A percentile compares a stretch with the other conserved stretches of the same genome.
These are phyloP conservation scores for Yamadazyma buinensis DNA, from an alignment of 1,139 yeast genomes.

Conservation along the genomic window DNA sequence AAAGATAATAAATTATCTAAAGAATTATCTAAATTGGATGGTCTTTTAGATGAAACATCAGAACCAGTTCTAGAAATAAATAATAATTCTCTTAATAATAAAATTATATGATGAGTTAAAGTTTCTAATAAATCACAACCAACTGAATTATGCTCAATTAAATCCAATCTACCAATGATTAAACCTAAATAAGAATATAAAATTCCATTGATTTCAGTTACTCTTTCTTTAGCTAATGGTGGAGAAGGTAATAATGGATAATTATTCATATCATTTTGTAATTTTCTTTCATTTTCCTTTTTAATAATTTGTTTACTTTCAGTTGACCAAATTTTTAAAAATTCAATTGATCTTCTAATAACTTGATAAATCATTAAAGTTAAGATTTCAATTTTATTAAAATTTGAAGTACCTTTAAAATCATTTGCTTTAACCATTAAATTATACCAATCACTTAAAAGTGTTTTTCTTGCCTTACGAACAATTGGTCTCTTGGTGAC, in stretches of 20 bases:
- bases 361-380: slow-evolving; percentile 74
- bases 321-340: slow-evolving; percentile 71
- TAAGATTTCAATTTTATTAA: slow-evolving; percentile 63
- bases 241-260: slow-evolving; percentile 48
- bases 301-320: slow-evolving; percentile 47
- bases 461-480: slow-evolving; percentile 68
- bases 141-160: slow-evolving; percentile 66
- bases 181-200: slow-evolving; percentile 68
- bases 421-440: slow-evolving; percentile 85
- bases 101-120: slow-evolving; percentile 63
- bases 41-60: slow-evolving; percentile 37
- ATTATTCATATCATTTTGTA: slow-evolving; percentile 37
- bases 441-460: slow-evolving; percentile 89
- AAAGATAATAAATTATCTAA: slow-evolving; percentile 55
- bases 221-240: slow-evolving; percentile 67
- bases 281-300: slow-evolving; percentile 32
- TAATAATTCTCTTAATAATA: slow-evolving; percentile 59
- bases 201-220: slow-evolving; percentile 71
- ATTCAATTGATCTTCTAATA: slow-evolving; percentile 65
- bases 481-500: slow-evolving; percentile 70
- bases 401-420: slow-evolving; percentile 67
- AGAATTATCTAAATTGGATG: slow-evolving; percentile 50
- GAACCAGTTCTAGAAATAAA: slow-evolving; percentile 58
- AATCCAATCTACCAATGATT: slow-evolving; percentile 67
- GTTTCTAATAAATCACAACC: slow-evolving; percentile 68